Base-by-base conservation (phyloP, 2,329 filamentous ascomycete species). In the Davidsoniella virescens region DNA sequence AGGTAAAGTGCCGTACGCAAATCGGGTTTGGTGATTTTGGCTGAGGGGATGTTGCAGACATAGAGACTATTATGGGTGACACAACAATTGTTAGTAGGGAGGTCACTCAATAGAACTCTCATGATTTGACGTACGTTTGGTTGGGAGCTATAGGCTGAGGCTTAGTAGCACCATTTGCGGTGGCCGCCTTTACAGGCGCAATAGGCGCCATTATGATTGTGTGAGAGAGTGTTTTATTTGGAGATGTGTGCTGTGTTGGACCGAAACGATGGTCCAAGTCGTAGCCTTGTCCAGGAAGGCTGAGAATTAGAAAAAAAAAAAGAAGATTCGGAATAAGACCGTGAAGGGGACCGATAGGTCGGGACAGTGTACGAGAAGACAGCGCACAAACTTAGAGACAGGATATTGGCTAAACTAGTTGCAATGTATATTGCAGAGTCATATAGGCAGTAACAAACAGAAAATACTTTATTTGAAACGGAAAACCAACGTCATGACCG, bases 11-110 rank as follows among this genome's bases (percentile, higher is more conserved):
- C 82, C 43, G 86, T 82, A 59, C 87, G 81, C 40, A 98, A 68
- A 63, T 96, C 88, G 54, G 77, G 72, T 65, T 96, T 98, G 60
- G 84, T 84, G 55, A 96, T 78, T 68, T 94, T 95, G 54, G 87
- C 78, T 18, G 86, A 87, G 1, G 75, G 75, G 2, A 98, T 75
- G 60, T 95, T 94, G 48, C 80, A 84, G 59, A 94, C 75, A 63
- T 96, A 98, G 55, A 98, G 76, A 8, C 86, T 93, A 44, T 2
- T 7, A n/a, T 25, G 10, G 25, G 16, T 54, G 44, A 14, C 14
- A 25, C 17, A 39, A 4, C 14, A 29, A 25, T 38, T 40, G 20
- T 49, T 49, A 29, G 46, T 18, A 33, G 16, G 18, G 29, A 26
- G 18, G 16, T 23, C 39, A 14, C 17, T 47, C 9, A 7, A 23